A percentile compares a stretch with the other conserved stretches of the same genome.
Evolutionary conservation across 805 yeast genomes (phyloP).

Genomic region (Ogataea siamensis): DNA sequence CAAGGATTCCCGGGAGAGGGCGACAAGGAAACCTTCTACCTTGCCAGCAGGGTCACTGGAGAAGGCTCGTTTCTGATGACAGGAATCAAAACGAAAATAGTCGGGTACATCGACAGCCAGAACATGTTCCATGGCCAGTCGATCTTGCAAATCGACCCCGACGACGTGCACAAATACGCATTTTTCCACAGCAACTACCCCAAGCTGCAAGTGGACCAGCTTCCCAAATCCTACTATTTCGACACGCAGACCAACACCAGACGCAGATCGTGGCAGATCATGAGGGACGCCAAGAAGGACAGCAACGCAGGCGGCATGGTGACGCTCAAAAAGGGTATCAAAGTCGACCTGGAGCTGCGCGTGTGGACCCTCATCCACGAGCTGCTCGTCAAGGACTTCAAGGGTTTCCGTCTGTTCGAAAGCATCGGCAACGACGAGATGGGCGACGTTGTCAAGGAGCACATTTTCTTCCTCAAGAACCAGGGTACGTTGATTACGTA

Average conservation of each 20-base stretch:
- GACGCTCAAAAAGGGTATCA: slow-evolving; percentile 19
- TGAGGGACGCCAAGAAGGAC: slow-evolving; percentile 32
- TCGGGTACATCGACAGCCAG: slow-evolving; percentile 29
- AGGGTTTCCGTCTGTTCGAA: slow-evolving; percentile 27
- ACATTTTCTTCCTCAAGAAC: slow-evolving; percentile 19
- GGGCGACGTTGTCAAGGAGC: slow-evolving; percentile 22
- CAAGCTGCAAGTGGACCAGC: slow-evolving; percentile 25
- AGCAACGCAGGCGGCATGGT: slow-evolving; percentile 23
- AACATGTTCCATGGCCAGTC: slow-evolving; percentile 32
- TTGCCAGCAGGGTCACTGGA: slow-evolving; percentile 54
- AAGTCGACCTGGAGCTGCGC: slow-evolving; percentile 28
- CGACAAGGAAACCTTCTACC: slow-evolving; percentile 73
- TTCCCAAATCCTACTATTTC: slow-evolving; percentile 20
- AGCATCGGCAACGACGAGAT: slow-evolving; percentile 28
- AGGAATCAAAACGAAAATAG: slow-evolving; percentile 31
- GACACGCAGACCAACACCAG: slow-evolving; percentile 18
- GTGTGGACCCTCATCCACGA: slow-evolving; percentile 28
- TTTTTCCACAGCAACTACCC: slow-evolving; percentile 36
- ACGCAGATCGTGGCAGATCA: slow-evolving; percentile 28
- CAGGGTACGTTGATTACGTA: slow-evolving; percentile 17
- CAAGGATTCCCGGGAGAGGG: slow-evolving; percentile 81
- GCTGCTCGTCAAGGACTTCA: slow-evolving; percentile 25
- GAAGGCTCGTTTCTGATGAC: slow-evolving; percentile 30
- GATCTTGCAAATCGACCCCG: slow-evolving; percentile 32
- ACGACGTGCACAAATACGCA: slow-evolving; percentile 22